Evolutionary conservation across 2,329 filamentous ascomycete species (phyloP).

Genomic region (Immersiporthe knoxdaviesiana): DNA sequence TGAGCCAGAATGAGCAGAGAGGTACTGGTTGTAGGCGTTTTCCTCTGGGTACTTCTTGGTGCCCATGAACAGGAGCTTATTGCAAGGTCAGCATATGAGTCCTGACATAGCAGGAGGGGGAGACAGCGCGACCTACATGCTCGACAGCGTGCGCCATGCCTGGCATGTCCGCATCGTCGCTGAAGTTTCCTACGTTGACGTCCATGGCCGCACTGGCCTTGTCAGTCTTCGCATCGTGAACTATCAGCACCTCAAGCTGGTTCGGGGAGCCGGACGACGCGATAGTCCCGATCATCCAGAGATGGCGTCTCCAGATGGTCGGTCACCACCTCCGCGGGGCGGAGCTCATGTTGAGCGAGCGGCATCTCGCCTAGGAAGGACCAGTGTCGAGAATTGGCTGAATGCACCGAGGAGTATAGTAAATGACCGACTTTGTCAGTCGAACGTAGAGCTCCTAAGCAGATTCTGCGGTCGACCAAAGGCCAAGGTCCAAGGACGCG

Average conservation of each 20-base stretch:
- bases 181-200: constrained; percentile 95
- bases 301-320: constrained; percentile 80
- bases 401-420: constrained; percentile 11
- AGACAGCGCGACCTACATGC: constrained; percentile 58
- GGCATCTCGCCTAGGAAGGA: constrained; percentile 35
- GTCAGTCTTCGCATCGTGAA: constrained; percentile 93
- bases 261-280: constrained; percentile 85
- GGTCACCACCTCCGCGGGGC: constrained; percentile 53
- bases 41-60: constrained; percentile 96
- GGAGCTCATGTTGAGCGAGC: constrained; percentile 38
- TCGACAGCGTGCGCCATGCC: constrained; percentile 96
- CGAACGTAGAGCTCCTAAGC: background rate
- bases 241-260: constrained; percentile 85
- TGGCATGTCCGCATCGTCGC: constrained; percentile 86
- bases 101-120: background rate
- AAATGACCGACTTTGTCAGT: background rate
- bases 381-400: constrained; percentile 30
- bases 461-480: constrained; percentile 1
- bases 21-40: constrained; percentile 93
- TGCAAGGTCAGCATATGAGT: constrained; percentile 17
- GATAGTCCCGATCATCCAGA: constrained; percentile 83
- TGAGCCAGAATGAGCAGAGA: constrained; percentile 85
- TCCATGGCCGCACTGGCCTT: constrained; percentile 96
- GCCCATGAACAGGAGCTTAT: constrained; percentile 88
- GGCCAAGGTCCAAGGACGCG: constrained; percentile 7